phyloP scores from a whole-genome alignment of 148 eudicot genomes.

The Amaranthus palmeri region DNA sequence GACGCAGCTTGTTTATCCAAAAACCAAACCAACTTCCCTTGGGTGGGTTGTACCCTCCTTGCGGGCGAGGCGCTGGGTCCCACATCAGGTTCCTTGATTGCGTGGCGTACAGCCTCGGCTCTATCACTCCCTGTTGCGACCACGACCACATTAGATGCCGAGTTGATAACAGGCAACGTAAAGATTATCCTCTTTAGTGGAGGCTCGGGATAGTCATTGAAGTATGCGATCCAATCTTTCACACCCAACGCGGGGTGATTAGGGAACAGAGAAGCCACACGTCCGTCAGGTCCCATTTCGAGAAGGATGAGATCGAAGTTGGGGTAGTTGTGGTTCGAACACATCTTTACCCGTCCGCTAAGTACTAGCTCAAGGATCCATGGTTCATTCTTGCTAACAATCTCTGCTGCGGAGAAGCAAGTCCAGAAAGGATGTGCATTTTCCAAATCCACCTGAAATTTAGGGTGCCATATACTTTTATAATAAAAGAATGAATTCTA shows the following conservation, averaged over 20 bases:
- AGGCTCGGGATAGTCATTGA: slow-evolving; percentile 77
- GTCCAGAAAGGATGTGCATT: too few relatives aligned
- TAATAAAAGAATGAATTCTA: too few relatives aligned
- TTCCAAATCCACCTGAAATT: too few relatives aligned
- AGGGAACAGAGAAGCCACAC: slow-evolving; percentile 84
- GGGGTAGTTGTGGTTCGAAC: slow-evolving; percentile 34
- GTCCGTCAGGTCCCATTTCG: slow-evolving; percentile 92
- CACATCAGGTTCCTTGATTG: slow-evolving; percentile 26
- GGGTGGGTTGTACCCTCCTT: slow-evolving; percentile 53
- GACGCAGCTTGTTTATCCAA: slow-evolving; percentile 54
- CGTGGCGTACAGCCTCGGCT: slow-evolving; percentile 58
- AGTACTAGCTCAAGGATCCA: too few relatives aligned
- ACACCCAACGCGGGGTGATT: slow-evolving; percentile 48
- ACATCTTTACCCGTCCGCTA: too few relatives aligned
- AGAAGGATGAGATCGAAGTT: slow-evolving; percentile 88
- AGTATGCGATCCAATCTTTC: slow-evolving; percentile 74
- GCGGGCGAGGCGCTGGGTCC: slow-evolving; percentile 47
- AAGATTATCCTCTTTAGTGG: slow-evolving; percentile 89
- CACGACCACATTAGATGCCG: slow-evolving; percentile 69
- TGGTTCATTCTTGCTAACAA: too few relatives aligned
- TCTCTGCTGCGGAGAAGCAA: too few relatives aligned
- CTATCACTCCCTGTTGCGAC: slow-evolving; percentile 58
- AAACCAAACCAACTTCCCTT: slow-evolving; percentile 69
- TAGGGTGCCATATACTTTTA: too few relatives aligned
- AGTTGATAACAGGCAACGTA: slow-evolving; percentile 82